phyloP scores from a whole-genome alignment of 176 grass and related monocot genomes.

The Oryza nivara region DNA sequence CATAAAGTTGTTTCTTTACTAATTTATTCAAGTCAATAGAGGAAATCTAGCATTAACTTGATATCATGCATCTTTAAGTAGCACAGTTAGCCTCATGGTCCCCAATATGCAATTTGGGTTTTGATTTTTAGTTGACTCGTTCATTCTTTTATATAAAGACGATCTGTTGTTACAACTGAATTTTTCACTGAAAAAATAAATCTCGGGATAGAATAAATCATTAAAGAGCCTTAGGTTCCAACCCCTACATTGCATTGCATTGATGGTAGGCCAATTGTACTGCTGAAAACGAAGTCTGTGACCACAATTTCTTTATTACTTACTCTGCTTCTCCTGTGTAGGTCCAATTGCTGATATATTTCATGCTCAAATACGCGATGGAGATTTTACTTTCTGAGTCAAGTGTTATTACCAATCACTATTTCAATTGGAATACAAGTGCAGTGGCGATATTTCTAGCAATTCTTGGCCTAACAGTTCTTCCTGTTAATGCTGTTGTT shows the following conservation, averaged over 20 bases:
- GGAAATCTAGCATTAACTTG: background rate
- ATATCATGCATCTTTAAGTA: background rate
- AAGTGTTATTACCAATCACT: constrained; percentile 89
- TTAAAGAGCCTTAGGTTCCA: background rate
- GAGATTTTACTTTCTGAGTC: constrained; percentile 97
- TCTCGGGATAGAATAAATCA: too few relatives aligned
- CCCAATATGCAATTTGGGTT: background rate
- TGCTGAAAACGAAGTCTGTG: background rate
- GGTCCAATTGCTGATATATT: constrained; percentile 97
- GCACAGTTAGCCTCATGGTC: background rate
- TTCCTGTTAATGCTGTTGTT: constrained; percentile 96
- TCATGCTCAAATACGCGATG: constrained; percentile 99
- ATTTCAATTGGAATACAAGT: constrained; percentile 95
- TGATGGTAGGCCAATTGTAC: background rate
- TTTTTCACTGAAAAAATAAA: background rate
- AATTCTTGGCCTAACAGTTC: constrained; percentile 84
- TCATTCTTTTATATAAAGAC: background rate
- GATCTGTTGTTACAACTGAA: background rate
- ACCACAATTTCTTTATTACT: background rate
- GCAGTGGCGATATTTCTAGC: constrained; percentile 92
- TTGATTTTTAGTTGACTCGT: background rate
- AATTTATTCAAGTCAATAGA: background rate
- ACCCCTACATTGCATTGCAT: background rate
- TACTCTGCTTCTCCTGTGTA: constrained; percentile 36
- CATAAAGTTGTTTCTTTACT: background rate